phyloP scores from a whole-genome alignment of 73 alveolate genomes.

The Durusdinium trenchii region DNA sequence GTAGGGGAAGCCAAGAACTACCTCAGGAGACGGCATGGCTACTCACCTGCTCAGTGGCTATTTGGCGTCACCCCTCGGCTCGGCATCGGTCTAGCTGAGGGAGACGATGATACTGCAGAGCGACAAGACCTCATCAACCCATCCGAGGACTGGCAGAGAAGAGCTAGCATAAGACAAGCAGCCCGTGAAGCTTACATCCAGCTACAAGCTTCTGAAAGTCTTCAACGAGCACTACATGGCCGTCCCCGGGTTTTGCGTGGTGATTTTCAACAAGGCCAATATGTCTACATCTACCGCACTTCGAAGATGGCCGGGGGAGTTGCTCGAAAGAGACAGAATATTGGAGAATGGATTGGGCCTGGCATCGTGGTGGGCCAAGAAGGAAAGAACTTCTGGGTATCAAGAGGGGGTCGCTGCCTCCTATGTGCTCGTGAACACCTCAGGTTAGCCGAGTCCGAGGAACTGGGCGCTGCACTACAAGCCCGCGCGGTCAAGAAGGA shows the following conservation, averaged over 20 bases:
- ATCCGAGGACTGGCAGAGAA: not conserved
- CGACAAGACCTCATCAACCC: too few species aligned
- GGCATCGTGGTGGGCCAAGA: not conserved
- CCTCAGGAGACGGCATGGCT: not conserved
- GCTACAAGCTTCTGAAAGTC: not conserved
- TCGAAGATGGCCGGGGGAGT: not conserved
- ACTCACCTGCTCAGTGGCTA: constrained; percentile 24
- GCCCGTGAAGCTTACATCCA: not conserved
- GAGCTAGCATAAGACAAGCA: not conserved
- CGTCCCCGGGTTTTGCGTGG: not conserved
- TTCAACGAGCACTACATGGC: not conserved
- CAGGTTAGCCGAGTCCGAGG: not conserved
- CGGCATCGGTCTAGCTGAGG: not conserved
- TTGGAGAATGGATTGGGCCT: not conserved
- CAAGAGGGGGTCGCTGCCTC: not conserved
- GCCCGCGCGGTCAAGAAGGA: not conserved
- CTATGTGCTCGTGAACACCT: not conserved
- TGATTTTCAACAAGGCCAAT: not conserved
- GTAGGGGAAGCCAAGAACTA: not conserved
- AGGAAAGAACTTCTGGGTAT: too few species aligned
- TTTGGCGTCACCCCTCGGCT: not conserved
- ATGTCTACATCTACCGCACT: constrained; percentile 14
- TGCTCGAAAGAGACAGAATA: not conserved
- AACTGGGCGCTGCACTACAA: not conserved
- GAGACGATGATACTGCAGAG: too few species aligned